Percentiles rank a stretch among this genome's conserved stretches.
Evolutionary conservation across 2,329 filamentous ascomycete genomes (phyloP).

Genomic region (Colletotrichum ledebouriae): DNA sequence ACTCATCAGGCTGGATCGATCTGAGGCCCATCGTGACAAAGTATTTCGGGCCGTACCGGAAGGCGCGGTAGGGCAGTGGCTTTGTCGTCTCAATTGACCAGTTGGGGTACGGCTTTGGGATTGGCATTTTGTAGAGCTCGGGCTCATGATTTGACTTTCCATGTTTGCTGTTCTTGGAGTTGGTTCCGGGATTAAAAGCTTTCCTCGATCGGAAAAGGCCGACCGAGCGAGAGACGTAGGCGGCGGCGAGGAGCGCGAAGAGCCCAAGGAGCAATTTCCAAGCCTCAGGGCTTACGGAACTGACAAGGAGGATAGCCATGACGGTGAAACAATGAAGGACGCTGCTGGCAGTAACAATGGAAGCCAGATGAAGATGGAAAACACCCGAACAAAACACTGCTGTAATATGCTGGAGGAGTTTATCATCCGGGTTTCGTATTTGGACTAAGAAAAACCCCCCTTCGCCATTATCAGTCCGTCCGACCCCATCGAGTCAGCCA

Average conservation of each 20-base stretch:
- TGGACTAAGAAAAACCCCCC: not conserved
- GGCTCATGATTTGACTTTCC: slow-evolving; percentile 2
- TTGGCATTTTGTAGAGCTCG: slow-evolving; percentile 67
- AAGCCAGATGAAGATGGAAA: not conserved
- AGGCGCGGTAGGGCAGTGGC: slow-evolving; percentile 82
- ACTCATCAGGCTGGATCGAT: slow-evolving; percentile 77
- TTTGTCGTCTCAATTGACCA: slow-evolving; percentile 79
- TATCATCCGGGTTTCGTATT: not conserved
- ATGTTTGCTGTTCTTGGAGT: not conserved
- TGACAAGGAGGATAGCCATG: slow-evolving; percentile 19
- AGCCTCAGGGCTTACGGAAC: slow-evolving; percentile 1
- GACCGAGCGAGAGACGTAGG: slow-evolving; percentile 12
- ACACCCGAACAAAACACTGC: not conserved
- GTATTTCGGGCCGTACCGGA: slow-evolving; percentile 82
- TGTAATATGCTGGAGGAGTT: not conserved
- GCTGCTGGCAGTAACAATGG: not conserved
- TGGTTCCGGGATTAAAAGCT: not conserved
- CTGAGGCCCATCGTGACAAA: slow-evolving; percentile 83
- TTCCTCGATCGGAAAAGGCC: slow-evolving; percentile 1
- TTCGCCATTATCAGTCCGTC: slow-evolving; percentile 10
- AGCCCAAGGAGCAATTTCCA: slow-evolving; percentile 30
- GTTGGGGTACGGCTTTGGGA: slow-evolving; percentile 71
- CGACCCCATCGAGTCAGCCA: slow-evolving; percentile 2
- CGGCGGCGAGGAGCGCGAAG: slow-evolving; percentile 22
- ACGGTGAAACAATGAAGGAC: not conserved